Evolutionary conservation across 305 asterid species (phyloP), one percentile per base, ranked within the genome.

Genomic region (Withania somnifera): DNA sequence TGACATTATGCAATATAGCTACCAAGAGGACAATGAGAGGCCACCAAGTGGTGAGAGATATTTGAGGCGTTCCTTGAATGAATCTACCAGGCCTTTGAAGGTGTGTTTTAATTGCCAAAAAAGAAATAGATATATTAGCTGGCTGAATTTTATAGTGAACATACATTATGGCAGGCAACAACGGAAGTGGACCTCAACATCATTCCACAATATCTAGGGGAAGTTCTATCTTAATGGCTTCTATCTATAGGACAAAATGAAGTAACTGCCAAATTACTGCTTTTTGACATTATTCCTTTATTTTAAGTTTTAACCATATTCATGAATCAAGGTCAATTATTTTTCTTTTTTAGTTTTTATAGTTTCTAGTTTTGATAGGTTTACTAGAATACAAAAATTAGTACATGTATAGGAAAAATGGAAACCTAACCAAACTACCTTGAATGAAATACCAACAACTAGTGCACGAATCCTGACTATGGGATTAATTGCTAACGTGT

Each of bases 91-190:
- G 50, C 17, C 26, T 50, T 47, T 75, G 42, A 17, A 75, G 80
- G 80, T 75, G 45, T 75, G 80, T 45, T 75, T 75, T 75, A 50
- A 26, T 75, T 75, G 80, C 80, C 28, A n/a, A 66, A 20, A 36
- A 63, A 30, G 30, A 28, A 15, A 63, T 68, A 53, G 8, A 17
- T 6, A 28, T 50, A 75, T 75, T 75, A 75, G 80, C 47, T 75
- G 80, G 61, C 61, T 75, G 61, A 20, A 68, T 17, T 22, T 57
- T 57, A 57, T 9, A 19, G 2, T 54, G 28, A 19, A 2, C 10
- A n/a, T 66, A 26, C 36, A 36, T 73, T 73, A 47, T 73, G 79
- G 28, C 36, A 75, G 79, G 57, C 78, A 14, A 73, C 60, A 73
- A 73, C 26, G 60, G 26, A 50, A 75, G 61, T 50, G 80, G 80